These are phyloP conservation scores for Rhytidiadelphus loreus DNA, from an alignment of 225 moss, liverwort and hornwort genomes.

Conservation along the genomic window DNA sequence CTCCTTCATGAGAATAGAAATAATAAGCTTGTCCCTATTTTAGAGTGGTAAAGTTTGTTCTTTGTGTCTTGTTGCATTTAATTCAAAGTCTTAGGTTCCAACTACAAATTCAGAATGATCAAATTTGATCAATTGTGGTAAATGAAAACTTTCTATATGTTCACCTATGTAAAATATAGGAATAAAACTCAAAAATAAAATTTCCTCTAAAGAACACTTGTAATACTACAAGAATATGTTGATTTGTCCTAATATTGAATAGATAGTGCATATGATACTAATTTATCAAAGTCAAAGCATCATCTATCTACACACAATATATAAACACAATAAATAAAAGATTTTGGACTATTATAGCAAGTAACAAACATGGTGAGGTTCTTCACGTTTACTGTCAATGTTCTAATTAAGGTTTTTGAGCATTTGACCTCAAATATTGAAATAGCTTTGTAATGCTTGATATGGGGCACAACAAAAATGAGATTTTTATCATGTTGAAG, in stretches of 20 bases:
- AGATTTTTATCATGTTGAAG: not conserved
- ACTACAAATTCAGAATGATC: fast-evolving
- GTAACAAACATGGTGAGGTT: not conserved
- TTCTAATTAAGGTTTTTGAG: not conserved
- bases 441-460: not conserved
- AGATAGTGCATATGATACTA: not conserved
- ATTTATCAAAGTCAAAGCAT: not conserved
- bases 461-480: not conserved
- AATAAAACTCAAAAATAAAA: not conserved
- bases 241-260: not conserved
- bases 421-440: not conserved
- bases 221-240: not conserved
- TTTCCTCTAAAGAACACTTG: fast-evolving
- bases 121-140: not conserved
- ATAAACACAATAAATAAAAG: fast-evolving
- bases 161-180: not conserved
- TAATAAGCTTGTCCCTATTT: not conserved
- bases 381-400: fast-evolving
- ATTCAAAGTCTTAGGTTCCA: not conserved
- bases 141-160: not conserved
- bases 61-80: fast-evolving
- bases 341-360: not conserved
- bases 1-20: not conserved
- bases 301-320: not conserved
- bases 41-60: not conserved